A percentile compares a stretch with the other conserved stretches of the same genome.
These are phyloP conservation scores for Penicillium sp. DNA, from an alignment of 2,329 filamentous ascomycete species.

Conservation along the genomic window DNA sequence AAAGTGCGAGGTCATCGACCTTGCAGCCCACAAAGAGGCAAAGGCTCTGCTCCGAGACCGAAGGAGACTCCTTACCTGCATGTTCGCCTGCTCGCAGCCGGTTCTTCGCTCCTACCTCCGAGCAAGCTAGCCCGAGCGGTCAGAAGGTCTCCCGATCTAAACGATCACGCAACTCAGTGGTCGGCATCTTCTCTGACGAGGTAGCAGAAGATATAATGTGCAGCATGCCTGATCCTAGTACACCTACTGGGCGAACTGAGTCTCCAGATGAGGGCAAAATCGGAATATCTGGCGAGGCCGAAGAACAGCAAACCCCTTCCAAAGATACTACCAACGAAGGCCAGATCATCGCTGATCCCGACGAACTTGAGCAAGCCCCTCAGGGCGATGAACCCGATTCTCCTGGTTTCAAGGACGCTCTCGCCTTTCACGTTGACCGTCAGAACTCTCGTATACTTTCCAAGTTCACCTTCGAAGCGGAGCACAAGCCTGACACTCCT, in stretches of 20 bases:
- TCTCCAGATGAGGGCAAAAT: background rate
- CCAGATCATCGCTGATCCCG: background rate
- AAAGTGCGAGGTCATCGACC: conserved; percentile 39
- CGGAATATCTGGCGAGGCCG: background rate
- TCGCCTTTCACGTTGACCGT: conserved; percentile 36
- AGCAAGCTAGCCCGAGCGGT: conserved; percentile 41
- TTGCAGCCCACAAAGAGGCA: conserved; percentile 50
- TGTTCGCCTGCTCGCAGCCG: conserved; percentile 43
- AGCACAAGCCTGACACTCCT: background rate
- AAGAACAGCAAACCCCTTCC: background rate
- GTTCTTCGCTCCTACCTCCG: conserved; percentile 43
- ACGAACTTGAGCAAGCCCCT: conserved; percentile 6
- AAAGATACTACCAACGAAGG: background rate
- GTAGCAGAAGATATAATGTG: conserved; percentile 50
- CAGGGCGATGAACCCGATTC: conserved; percentile 11
- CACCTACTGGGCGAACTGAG: conserved; percentile 3
- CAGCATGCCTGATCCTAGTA: conserved; percentile 39
- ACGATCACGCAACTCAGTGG: conserved; percentile 42
- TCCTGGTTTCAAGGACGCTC: conserved; percentile 31
- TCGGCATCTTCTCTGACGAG: conserved; percentile 54
- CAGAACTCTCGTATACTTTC: conserved; percentile 38
- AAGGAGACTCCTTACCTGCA: conserved; percentile 33
- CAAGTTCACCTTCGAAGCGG: conserved; percentile 34
- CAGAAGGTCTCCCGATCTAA: conserved; percentile 37
- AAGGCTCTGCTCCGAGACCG: conserved; percentile 50